A percentile compares a stretch with the other conserved stretches of the same genome.
These are phyloP conservation scores for Tremellales sp. DNA, from an alignment of 1,284 basidiomycete species.

Conservation along the genomic window DNA sequence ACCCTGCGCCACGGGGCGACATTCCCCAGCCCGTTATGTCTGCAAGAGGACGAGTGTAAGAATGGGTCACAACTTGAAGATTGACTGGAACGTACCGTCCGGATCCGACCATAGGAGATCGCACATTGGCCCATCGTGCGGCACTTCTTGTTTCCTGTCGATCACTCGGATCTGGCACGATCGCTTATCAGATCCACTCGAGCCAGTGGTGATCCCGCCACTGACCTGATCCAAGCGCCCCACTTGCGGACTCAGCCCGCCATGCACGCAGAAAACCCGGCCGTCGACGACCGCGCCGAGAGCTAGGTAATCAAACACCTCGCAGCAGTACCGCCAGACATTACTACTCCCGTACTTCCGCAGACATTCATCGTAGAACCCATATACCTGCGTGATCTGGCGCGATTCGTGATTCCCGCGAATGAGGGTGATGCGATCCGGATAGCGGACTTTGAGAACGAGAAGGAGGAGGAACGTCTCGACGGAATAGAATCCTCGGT, in stretches of 20 bases:
- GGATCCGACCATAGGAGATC: conserved; percentile 98
- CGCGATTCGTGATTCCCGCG: conserved; percentile 98
- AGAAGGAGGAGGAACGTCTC: conserved; percentile 94
- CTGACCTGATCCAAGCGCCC: conserved; percentile 73
- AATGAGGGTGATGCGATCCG: conserved; percentile 94
- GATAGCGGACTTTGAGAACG: conserved; percentile 94
- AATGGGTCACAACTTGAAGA: background rate
- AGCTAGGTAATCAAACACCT: conserved; percentile 96
- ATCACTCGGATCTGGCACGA: conserved; percentile 78
- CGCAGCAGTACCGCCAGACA: conserved; percentile 98
- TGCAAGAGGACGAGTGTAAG: conserved; percentile 16
- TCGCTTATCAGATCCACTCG: conserved; percentile 13
- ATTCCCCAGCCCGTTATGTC: conserved; percentile 93
- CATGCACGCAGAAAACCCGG: conserved; percentile 86
- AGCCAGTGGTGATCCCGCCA: background rate
- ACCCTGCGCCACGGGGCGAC: conserved; percentile 94
- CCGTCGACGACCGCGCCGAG: conserved; percentile 94
- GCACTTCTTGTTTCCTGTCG: conserved; percentile 96
- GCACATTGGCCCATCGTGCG: conserved; percentile 99
- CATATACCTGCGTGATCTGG: conserved; percentile 98
- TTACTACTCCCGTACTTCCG: conserved; percentile 92
- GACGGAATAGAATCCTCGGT: conserved; percentile 94
- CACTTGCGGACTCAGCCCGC: conserved; percentile 84
- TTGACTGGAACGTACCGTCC: conserved; percentile 65
- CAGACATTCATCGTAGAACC: conserved; percentile 98